These are phyloP conservation scores for Petasospora rhodanensis DNA, from an alignment of 1,139 yeast species.

Conservation along the genomic window DNA sequence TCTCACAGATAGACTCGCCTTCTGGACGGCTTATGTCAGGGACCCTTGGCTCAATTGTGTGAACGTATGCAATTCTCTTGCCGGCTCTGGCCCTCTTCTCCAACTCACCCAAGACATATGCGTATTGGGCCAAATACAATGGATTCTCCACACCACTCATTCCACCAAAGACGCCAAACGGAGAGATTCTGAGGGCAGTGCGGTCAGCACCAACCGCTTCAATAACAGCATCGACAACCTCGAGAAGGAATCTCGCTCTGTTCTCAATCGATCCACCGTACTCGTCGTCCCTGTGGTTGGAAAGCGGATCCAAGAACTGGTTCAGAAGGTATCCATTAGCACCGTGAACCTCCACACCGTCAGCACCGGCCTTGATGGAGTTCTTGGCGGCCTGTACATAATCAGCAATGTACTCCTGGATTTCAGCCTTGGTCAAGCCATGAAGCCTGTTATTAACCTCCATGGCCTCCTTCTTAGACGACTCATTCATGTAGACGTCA, in stretches of 20 bases:
- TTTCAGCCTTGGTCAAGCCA: constrained; percentile 34
- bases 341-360: constrained; percentile 36
- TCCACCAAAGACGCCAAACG: constrained; percentile 30
- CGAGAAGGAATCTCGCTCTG: constrained; percentile 29
- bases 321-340: constrained; percentile 33
- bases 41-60: constrained; percentile 40
- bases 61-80: constrained; percentile 41
- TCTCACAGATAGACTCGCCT: constrained; percentile 7
- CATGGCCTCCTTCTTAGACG: constrained; percentile 28
- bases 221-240: constrained; percentile 29
- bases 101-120: constrained; percentile 28
- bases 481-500: constrained; percentile 31
- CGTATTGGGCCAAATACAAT: constrained; percentile 25
- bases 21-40: constrained; percentile 8
- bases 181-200: constrained; percentile 31
- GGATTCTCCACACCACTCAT: constrained; percentile 30
- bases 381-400: constrained; percentile 36
- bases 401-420: constrained; percentile 31
- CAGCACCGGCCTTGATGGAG: constrained; percentile 34
- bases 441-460: constrained; percentile 31
- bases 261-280: constrained; percentile 40
- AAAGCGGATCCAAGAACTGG: constrained; percentile 33
- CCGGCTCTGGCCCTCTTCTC: constrained; percentile 29
- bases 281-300: constrained; percentile 37
- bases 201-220: constrained; percentile 27